Percentiles rank a stretch among this genome's conserved stretches.
phyloP scores from a whole-genome alignment of 2,329 filamentous ascomycete genomes.

The Fusarium phyllophilum region DNA sequence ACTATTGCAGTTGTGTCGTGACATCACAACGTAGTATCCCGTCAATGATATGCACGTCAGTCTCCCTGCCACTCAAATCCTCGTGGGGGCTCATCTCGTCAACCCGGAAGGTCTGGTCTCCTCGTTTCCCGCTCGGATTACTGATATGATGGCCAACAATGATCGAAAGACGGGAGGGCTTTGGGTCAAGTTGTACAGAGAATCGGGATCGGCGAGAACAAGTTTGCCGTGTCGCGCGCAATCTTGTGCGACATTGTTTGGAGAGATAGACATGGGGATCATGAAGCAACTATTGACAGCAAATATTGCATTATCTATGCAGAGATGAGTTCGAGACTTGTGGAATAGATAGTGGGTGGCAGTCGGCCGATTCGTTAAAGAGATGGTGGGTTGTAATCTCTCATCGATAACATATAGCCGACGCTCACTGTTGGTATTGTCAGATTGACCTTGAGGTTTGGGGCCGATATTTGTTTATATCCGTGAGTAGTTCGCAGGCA shows the following conservation, averaged over 20 bases:
- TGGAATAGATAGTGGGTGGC: slow-evolving; percentile 65
- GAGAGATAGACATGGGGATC: slow-evolving; percentile 65
- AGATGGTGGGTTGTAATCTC: neutral
- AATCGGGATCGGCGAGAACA: slow-evolving; percentile 73
- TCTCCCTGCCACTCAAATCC: slow-evolving; percentile 67
- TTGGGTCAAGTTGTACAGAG: slow-evolving; percentile 67
- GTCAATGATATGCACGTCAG: slow-evolving; percentile 79
- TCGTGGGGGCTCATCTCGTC: slow-evolving; percentile 65
- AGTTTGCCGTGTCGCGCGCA: slow-evolving; percentile 73
- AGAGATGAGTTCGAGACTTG: slow-evolving; percentile 74
- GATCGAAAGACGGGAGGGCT: neutral
- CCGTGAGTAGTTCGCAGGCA: neutral
- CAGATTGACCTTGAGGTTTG: neutral
- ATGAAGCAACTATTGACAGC: slow-evolving; percentile 70
- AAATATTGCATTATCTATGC: slow-evolving; percentile 72
- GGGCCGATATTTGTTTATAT: neutral
- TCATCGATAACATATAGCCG: neutral
- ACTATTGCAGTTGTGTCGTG: slow-evolving; percentile 81
- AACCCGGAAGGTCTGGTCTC: neutral
- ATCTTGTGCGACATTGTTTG: slow-evolving; percentile 73
- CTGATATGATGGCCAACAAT: neutral
- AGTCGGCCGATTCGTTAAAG: neutral
- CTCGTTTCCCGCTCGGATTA: neutral
- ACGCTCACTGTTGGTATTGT: neutral
- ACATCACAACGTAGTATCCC: slow-evolving; percentile 85